These are phyloP conservation scores for Amphicarpaea edgeworthii DNA, from an alignment of 306 rosid genomes.

Conservation along the genomic window DNA sequence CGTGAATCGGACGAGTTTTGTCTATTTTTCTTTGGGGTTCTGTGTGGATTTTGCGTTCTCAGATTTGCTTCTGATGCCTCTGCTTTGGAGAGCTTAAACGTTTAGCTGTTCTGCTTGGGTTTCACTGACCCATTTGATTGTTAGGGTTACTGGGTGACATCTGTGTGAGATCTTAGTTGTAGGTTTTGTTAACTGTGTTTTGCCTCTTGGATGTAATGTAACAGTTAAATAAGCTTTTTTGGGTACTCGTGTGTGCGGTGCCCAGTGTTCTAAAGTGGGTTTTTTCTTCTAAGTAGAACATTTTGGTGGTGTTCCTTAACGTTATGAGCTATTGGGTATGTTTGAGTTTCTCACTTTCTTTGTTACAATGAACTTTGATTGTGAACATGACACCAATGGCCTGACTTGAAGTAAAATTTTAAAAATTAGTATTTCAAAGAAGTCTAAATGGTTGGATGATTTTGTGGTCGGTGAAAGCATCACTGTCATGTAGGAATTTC, in stretches of 20 bases:
- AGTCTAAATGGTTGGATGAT: neutral
- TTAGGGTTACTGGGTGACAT: neutral
- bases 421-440: neutral
- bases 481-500: constrained; percentile 1
- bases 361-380: neutral
- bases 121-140: constrained; percentile 2
- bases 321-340: constrained; percentile 23
- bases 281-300: neutral
- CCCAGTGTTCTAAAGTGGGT: constrained; percentile 1
- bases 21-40: neutral
- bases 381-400: neutral
- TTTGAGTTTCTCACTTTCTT: neutral
- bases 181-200: constrained; percentile 25
- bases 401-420: neutral
- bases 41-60: constrained; percentile 18
- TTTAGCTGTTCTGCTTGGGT: constrained; percentile 5
- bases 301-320: neutral
- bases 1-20: neutral
- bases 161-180: constrained; percentile 5
- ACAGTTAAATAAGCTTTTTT: constrained; percentile 22
- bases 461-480: neutral
- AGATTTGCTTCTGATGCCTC: constrained; percentile 24
- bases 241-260: constrained; percentile 15
- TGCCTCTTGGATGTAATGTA: neutral
- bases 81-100: neutral